Evolutionary conservation across 1,284 basidiomycete species (phyloP).

Genomic region (Pseudozyma pruni): DNA sequence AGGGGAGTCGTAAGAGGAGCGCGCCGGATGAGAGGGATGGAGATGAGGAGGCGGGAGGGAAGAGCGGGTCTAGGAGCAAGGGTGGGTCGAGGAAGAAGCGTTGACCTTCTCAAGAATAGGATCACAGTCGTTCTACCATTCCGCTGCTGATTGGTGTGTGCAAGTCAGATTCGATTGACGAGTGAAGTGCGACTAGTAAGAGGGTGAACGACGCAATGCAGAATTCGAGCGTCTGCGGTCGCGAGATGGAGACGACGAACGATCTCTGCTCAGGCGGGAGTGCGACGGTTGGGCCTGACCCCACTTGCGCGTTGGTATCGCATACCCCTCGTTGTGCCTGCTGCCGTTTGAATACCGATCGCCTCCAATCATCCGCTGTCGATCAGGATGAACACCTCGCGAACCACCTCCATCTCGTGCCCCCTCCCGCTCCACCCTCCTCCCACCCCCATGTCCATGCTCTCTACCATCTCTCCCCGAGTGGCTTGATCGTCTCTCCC

Average conservation of each 20-base stretch:
- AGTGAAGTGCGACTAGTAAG: constrained; percentile 11
- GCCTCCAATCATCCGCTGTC: constrained; percentile 1
- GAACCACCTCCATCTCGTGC: neutral
- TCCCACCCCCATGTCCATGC: neutral
- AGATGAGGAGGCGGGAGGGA: constrained; percentile 8
- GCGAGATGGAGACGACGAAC: constrained; percentile 12
- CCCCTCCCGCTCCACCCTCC: neutral
- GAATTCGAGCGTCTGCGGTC: constrained; percentile 4
- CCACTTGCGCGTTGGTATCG: constrained; percentile 14
- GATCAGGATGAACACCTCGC: constrained; percentile 14
- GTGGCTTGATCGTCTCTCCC: neutral
- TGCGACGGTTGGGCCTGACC: constrained; percentile 2
- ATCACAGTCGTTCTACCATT: no score
- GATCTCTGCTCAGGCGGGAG: neutral
- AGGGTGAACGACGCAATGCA: constrained; percentile 15
- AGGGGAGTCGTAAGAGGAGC: constrained; percentile 24
- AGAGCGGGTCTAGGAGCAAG: constrained; percentile 7
- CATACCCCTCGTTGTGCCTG: neutral
- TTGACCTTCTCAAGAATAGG: constrained; percentile 3
- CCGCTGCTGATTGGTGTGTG: no score
- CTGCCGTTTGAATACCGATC: neutral
- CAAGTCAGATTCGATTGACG: neutral
- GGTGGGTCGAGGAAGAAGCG: constrained; percentile 27
- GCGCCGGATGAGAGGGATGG: constrained; percentile 43
- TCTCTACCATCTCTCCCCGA: constrained; percentile 2